Evolutionary conservation across 352 stramenopile species (phyloP), one percentile per base, ranked within the genome.

Genomic region (Bremia lactucae): DNA sequence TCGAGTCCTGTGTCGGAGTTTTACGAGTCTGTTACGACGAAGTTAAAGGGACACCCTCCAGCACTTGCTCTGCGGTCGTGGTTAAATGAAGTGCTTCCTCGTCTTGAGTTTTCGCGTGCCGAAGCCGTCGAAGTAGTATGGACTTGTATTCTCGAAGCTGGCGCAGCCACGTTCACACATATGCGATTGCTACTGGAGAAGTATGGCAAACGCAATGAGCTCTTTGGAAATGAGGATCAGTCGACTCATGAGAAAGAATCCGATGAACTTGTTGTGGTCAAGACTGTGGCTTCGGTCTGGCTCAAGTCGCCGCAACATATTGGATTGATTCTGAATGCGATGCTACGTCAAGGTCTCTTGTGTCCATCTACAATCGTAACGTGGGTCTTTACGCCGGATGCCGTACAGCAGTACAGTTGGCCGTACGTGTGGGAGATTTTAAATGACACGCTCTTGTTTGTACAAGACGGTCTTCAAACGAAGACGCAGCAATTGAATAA

Each of bases 351-450:
- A 31, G 58, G 65, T 14, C 55, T 89, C 9, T 62, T 92, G 20
- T 58, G 65, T 31, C 65, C 74, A 11, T 63, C 61, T n/a, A 86
- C 76, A 26, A 86, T 92, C 28, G 60, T 72, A 6, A 72, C 68
- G 47, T 92, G 79, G 79, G 63, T 89, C 15, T 87, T 88, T 55
- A 87, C 72, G 6, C 42, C 72, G 4, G 79, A 92, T 35, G 74
- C 75, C 3, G 67, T 88, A 14, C 79, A 89, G 61, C 79, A 92
- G 48, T 92, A 88, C 58, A 89, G 79, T 57, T 92, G 79, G 79
- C 79, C 77, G 24, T 92, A 92, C 46, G 72, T 92, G 34, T 92
- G 79, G 79, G 71, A 69, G 4, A 87, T 92, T 33, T 40, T 87
- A 24, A 62, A 83, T 40, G 74, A 85, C 28, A 85, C 79, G 16